Evolutionary conservation across 1,284 basidiomycete species (phyloP).

Genomic region (Ustilago trichophora): DNA sequence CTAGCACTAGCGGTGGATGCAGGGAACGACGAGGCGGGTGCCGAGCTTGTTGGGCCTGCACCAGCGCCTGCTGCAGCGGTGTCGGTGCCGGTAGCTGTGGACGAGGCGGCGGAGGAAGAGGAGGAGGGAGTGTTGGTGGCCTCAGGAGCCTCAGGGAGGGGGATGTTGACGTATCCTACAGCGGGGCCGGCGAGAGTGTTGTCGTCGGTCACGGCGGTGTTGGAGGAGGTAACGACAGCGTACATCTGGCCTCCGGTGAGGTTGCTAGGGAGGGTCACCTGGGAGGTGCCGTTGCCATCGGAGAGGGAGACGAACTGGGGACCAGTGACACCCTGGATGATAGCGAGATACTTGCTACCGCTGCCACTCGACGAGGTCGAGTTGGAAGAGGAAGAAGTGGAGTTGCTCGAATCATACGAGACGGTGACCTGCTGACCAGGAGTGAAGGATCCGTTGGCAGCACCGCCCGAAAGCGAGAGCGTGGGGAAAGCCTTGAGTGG

Average conservation of each 20-base stretch:
- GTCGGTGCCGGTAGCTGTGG: neutral
- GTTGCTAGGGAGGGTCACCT: conserved; percentile 35
- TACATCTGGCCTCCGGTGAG: conserved; percentile 50
- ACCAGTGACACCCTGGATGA: conserved; percentile 34
- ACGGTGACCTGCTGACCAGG: conserved; percentile 43
- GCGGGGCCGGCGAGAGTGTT: conserved; percentile 47
- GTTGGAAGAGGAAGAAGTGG: neutral
- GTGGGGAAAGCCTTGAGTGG: conserved; percentile 42
- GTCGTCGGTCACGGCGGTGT: conserved; percentile 36
- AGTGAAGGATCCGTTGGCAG: conserved; percentile 25
- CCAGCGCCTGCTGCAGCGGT: neutral
- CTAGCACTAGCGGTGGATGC: conserved; percentile 2
- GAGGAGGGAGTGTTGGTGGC: conserved; percentile 18
- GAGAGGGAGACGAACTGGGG: conserved; percentile 23
- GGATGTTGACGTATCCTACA: conserved; percentile 34
- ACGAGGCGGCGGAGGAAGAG: neutral
- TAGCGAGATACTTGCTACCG: conserved; percentile 22
- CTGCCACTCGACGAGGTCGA: neutral
- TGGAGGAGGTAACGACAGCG: conserved; percentile 37
- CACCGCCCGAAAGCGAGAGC: conserved; percentile 15
- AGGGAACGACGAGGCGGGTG: neutral
- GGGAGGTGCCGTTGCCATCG: conserved; percentile 8
- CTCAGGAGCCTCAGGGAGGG: conserved; percentile 38
- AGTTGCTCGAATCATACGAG: conserved; percentile 22
- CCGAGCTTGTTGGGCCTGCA: neutral